Evolutionary conservation across 768 basidiomycete genomes (phyloP).

Genomic region (Agaricus subrufescens): DNA sequence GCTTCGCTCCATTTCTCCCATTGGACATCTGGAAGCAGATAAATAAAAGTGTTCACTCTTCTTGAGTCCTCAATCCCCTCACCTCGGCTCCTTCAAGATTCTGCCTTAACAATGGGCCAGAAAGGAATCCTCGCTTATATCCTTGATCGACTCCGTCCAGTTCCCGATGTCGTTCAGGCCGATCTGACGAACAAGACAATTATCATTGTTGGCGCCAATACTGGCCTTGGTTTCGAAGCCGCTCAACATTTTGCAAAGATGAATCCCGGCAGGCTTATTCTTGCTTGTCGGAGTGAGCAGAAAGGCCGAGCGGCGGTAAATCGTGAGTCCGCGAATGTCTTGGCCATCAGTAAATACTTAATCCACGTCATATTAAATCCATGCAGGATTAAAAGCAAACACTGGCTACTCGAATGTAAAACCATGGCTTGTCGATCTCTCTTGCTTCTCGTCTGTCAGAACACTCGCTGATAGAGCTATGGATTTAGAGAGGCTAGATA

Average conservation of each 20-base stretch:
- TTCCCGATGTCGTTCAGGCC: conserved; percentile 25
- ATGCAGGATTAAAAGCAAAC: conserved; percentile 18
- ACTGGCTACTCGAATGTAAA: conserved; percentile 31
- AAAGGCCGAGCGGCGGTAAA: conserved; percentile 29
- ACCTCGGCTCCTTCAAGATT: not conserved
- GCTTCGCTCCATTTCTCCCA: too few species aligned
- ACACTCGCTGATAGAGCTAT: conserved; percentile 29
- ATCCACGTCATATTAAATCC: too few species aligned
- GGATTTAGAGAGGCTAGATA: conserved; percentile 31
- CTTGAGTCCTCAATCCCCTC: too few species aligned
- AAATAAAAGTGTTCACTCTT: too few species aligned
- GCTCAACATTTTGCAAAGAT: conserved; percentile 40
- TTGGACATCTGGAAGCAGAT: too few species aligned
- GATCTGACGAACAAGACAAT: conserved; percentile 43
- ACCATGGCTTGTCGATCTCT: conserved; percentile 33
- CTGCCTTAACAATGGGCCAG: not conserved
- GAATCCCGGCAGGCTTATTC: conserved; percentile 32
- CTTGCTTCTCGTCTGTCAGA: conserved; percentile 30
- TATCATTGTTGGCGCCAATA: conserved; percentile 46
- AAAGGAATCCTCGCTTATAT: not conserved
- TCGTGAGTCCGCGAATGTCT: conserved; percentile 20
- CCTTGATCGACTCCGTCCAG: not conserved
- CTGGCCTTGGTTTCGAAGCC: conserved; percentile 44
- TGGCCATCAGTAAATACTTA: not conserved
- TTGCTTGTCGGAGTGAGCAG: conserved; percentile 29